Evolutionary conservation across 1,139 yeast genomes (phyloP), one percentile per base, ranked within the genome.

Genomic region (Kodamaea suecica): DNA sequence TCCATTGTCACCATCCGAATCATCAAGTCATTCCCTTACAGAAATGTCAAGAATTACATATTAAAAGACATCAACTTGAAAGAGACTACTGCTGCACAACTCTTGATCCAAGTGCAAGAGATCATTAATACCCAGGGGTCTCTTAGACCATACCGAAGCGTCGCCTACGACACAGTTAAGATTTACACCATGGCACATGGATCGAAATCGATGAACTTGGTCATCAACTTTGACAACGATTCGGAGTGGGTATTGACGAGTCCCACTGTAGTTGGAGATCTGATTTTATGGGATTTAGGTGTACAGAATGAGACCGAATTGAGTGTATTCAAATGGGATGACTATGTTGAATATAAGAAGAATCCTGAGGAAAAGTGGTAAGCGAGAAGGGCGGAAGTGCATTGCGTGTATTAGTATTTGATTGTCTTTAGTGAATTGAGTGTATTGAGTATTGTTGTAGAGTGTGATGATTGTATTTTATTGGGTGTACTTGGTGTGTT

Each of bases 151-250:
- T 90, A 80, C 58, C 73, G 97, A 49, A 84, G 73, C 43, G 84
- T 85, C n/a, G 67, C 66, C 1, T 82, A 80, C 49, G 86, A 92
- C 52, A 69, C 94, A 0, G 56, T 92, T 42, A 92, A 94, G 60
- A 73, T 92, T 12, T 92, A 92, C 61, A 84, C 96, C 24, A 87
- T 86, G 54, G 97, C 98, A 0, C 97, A 92, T 57, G 95, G 95
- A 5, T 76, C 95, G 26, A 92, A 92, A 62, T 86, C 97, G 2
- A 84, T 88, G 80, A 88, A 92, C 54, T 70, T 92, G 47, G 95
- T 87, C 33, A 84, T 94, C 43, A 92, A 92, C 57, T 77, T 92
- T 57, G 96, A 87, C 21, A 78, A 84, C 48, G 87, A 84, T 50
- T 78, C 75, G 4, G 65, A 61, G 33, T 84, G 94, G 90, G 67